A percentile compares a stretch with the other conserved stretches of the same genome.
Evolutionary conservation across 2,329 filamentous ascomycete species (phyloP).

Genomic region (Aspergillus sp.): DNA sequence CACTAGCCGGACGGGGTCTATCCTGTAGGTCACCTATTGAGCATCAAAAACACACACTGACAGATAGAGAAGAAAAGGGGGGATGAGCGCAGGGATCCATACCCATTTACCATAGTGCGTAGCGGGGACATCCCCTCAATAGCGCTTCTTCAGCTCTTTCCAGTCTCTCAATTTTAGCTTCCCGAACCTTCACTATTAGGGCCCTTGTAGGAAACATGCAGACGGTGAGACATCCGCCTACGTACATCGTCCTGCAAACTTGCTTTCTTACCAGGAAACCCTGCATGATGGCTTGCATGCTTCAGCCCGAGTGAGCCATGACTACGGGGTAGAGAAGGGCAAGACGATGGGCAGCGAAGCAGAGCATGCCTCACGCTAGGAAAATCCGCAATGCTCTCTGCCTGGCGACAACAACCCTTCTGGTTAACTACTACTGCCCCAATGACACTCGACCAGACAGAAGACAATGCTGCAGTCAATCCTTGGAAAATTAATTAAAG

Average conservation of each 20-base stretch:
- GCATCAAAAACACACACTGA: not conserved
- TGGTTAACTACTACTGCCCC: not conserved
- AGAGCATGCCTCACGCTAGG: conserved; percentile 6
- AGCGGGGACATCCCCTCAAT: not conserved
- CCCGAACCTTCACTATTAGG: not conserved
- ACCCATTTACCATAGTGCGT: conserved; percentile 14
- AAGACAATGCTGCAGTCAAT: not conserved
- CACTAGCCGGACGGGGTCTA: not conserved
- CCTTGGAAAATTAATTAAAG: not conserved
- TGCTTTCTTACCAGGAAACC: conserved; percentile 13
- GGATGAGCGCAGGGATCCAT: not conserved
- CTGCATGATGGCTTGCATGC: conserved; percentile 18
- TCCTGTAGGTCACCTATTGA: not conserved
- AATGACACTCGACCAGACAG: not conserved
- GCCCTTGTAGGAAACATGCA: not conserved
- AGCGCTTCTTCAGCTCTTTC: conserved; percentile 3
- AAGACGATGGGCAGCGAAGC: not conserved
- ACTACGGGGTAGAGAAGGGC: conserved; percentile 9
- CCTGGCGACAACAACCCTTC: not conserved
- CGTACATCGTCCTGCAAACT: conserved; percentile 5
- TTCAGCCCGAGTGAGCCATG: conserved; percentile 10
- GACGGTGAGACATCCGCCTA: conserved; percentile 6
- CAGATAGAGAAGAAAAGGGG: not conserved
- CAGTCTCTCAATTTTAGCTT: not conserved
- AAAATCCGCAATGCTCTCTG: not conserved